Conservation (phyloP, 2,329 filamentous ascomycete genomes). For the Ustilaginoidea virens region DNA sequence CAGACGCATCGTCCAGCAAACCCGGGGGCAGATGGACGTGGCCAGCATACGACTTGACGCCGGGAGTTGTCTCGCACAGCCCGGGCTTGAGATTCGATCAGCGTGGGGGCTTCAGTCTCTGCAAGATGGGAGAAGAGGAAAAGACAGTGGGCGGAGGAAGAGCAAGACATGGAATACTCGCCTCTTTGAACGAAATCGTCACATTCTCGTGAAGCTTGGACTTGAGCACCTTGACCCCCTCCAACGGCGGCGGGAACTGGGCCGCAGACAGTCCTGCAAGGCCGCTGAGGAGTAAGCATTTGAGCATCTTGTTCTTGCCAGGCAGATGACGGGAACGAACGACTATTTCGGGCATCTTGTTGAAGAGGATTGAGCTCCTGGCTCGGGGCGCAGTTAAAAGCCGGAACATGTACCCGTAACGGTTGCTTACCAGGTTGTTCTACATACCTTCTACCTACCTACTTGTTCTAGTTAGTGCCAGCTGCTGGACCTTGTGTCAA, state of each 20-base stretch:
- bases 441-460: too few species aligned
- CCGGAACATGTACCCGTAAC: too few species aligned
- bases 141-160: too few species aligned
- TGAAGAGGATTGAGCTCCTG: too few species aligned
- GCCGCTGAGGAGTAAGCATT: slow-evolving; percentile 8
- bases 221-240: slow-evolving; percentile 29
- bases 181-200: slow-evolving; percentile 44
- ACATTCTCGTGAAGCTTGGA: slow-evolving; percentile 46
- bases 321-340: too few species aligned
- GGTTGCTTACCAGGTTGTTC: too few species aligned
- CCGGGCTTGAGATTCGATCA: slow-evolving; percentile 27
- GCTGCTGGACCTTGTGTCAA: too few species aligned
- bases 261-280: slow-evolving; percentile 10
- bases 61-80: slow-evolving; percentile 39
- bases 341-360: too few species aligned
- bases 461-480: too few species aligned
- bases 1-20: slow-evolving; percentile 19
- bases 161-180: too few species aligned
- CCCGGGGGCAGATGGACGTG: slow-evolving; percentile 41
- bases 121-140: neutral
- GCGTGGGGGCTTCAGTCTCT: neutral
- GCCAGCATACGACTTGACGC: slow-evolving; percentile 48
- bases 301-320: slow-evolving; percentile 1
- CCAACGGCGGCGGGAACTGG: slow-evolving; percentile 15
- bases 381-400: too few species aligned